Conservation (phyloP, 345 rosid genomes). For the Cardiospermum halicacabum region DNA sequence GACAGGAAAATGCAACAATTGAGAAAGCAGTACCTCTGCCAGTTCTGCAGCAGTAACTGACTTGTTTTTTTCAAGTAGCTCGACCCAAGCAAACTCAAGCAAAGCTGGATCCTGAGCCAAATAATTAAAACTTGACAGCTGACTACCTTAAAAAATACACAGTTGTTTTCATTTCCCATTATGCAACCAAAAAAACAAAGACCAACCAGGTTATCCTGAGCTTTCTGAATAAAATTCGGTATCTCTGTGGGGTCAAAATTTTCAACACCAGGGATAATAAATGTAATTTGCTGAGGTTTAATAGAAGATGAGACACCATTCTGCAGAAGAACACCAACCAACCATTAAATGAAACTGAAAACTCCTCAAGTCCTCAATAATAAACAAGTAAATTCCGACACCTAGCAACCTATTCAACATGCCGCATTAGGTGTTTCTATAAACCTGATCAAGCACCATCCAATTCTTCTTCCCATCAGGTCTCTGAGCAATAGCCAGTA, state of each 20-base stretch:
- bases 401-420: constrained; percentile 54
- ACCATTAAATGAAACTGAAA: constrained; percentile 3
- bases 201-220: constrained; percentile 75
- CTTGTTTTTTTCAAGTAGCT: constrained; percentile 83
- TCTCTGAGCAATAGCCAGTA: constrained; percentile 75
- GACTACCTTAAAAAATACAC: constrained; percentile 2
- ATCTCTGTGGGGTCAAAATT: constrained; percentile 64
- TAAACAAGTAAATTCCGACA: constrained; percentile 24
- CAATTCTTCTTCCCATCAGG: constrained; percentile 97
- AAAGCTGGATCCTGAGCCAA: constrained; percentile 65
- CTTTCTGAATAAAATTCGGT: constrained; percentile 56
- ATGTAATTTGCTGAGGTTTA: constrained; percentile 86
- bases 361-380: constrained; percentile 11
- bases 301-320: constrained; percentile 74
- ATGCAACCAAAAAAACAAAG: constrained; percentile 15
- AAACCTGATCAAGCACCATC: constrained; percentile 99
- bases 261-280: constrained; percentile 71
- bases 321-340: constrained; percentile 32
- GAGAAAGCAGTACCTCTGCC: constrained; percentile 64
- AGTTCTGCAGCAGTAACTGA: constrained; percentile 79
- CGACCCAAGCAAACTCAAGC: constrained; percentile 93
- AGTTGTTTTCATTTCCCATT: background rate
- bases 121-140: constrained; percentile 8
- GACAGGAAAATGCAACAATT: constrained; percentile 7
- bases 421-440: constrained; percentile 38